A percentile compares a stretch with the other conserved stretches of the same genome.
Evolutionary conservation across 495 filamentous ascomycete species (phyloP).

Genomic region (Polyplosphaeria fusca): DNA sequence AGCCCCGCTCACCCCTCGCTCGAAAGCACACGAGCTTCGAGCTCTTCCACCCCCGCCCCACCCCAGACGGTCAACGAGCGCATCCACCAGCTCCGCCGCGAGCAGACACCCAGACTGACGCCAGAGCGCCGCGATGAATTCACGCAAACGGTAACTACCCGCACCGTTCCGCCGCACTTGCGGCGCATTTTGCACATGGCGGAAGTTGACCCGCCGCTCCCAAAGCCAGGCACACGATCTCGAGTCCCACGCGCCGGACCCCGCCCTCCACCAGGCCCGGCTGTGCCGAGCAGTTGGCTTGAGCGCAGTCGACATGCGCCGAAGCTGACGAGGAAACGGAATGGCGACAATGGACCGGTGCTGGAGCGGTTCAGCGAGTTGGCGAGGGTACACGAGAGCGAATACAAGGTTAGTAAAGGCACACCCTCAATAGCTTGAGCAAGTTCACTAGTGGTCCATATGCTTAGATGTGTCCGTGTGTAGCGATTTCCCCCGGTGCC

Average conservation of each 20-base stretch:
- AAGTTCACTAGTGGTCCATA: constrained; percentile 28
- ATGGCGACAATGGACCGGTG: not conserved
- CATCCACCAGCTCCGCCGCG: constrained; percentile 39
- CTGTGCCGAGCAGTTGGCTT: constrained; percentile 68
- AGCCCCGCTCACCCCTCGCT: constrained; percentile 35
- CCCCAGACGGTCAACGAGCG: constrained; percentile 42
- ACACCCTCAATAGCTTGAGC: constrained; percentile 43
- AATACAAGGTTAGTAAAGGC: constrained; percentile 18
- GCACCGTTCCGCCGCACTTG: constrained; percentile 55
- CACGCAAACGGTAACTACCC: constrained; percentile 34
- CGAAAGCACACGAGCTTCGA: constrained; percentile 5
- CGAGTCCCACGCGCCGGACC: constrained; percentile 30
- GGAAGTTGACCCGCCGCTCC: constrained; percentile 64
- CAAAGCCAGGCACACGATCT: constrained; percentile 52
- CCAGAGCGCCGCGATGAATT: constrained; percentile 35
- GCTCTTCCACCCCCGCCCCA: constrained; percentile 3
- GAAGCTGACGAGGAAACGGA: constrained; percentile 23
- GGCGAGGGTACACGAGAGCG: constrained; percentile 7
- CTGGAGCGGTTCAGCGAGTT: constrained; percentile 3
- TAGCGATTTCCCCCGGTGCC: constrained; percentile 31
- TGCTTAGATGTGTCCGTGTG: constrained; percentile 40
- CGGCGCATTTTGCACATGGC: constrained; percentile 65
- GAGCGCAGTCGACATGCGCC: constrained; percentile 21
- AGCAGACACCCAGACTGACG: constrained; percentile 36
- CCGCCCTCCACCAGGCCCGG: constrained; percentile 61